Conservation (phyloP, 2,329 filamentous ascomycete genomes). For the Exophiala calicioides region DNA sequence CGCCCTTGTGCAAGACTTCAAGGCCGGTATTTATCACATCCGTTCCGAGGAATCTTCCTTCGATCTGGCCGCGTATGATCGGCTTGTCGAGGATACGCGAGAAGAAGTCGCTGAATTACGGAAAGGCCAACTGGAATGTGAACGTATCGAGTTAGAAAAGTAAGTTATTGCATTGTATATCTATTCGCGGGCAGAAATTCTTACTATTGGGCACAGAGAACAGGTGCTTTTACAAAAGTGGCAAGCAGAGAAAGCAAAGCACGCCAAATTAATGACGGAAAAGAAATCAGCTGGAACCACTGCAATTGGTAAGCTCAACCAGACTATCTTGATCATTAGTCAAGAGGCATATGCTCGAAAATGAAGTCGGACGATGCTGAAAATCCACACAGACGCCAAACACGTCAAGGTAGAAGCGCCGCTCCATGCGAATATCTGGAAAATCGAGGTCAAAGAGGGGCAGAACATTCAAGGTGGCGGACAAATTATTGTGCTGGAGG, state of each 20-base stretch:
- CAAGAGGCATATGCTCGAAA: no score
- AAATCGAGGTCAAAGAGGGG: constrained; percentile 46
- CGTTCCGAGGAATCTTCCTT: constrained; percentile 51
- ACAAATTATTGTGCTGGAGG: constrained; percentile 47
- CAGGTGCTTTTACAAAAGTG: constrained; percentile 36
- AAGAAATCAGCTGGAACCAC: no score
- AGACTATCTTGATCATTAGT: no score
- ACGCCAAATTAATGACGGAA: no score
- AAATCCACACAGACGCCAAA: constrained; percentile 33
- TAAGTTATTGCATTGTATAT: not conserved
- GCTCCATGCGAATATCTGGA: constrained; percentile 56
- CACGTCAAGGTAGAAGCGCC: constrained; percentile 41
- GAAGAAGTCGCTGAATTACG: constrained; percentile 51
- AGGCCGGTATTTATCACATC: constrained; percentile 54
- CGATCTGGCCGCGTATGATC: constrained; percentile 57
- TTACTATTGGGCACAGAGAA: constrained; percentile 43
- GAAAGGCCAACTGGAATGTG: constrained; percentile 40
- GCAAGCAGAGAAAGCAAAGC: constrained; percentile 37
- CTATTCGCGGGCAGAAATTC: not conserved
- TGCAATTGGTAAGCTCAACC: no score
- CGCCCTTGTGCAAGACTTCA: constrained; percentile 49
- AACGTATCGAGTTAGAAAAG: not conserved
- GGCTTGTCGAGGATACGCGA: constrained; percentile 45
- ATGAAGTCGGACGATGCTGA: no score
- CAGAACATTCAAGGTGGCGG: constrained; percentile 42